These are phyloP conservation scores for Epichloe uncinata DNA, from an alignment of 2,329 filamentous ascomycete species.

Conservation along the genomic window DNA sequence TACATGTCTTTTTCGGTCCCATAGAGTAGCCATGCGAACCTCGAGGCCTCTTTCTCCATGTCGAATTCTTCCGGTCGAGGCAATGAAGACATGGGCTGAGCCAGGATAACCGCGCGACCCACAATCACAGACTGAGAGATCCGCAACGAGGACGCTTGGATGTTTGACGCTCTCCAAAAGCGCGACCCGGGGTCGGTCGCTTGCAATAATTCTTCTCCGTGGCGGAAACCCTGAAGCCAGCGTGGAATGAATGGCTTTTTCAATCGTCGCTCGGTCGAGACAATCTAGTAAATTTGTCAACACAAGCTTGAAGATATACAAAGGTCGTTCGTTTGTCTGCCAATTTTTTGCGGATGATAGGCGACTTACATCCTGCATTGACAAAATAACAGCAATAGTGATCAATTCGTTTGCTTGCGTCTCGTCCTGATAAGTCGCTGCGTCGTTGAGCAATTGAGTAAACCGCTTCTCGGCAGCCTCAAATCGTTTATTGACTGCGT, in stretches of 20 bases:
- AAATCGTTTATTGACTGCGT: constrained; percentile 22
- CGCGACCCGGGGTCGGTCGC: constrained; percentile 22
- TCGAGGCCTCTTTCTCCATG: constrained; percentile 14
- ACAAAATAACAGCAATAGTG: constrained; percentile 24
- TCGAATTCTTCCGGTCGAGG: constrained; percentile 15
- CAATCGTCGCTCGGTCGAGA: constrained; percentile 23
- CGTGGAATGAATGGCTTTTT: constrained; percentile 20
- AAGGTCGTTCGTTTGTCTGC: not conserved
- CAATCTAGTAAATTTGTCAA: constrained; percentile 14
- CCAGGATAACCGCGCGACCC: constrained; percentile 24
- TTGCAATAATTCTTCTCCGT: constrained; percentile 22
- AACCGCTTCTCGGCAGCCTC: constrained; percentile 18
- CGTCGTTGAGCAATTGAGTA: constrained; percentile 15
- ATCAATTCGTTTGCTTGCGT: constrained; percentile 20
- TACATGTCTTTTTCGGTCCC: constrained; percentile 21
- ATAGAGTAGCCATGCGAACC: constrained; percentile 27
- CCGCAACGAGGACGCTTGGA: constrained; percentile 21
- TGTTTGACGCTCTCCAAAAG: constrained; percentile 22
- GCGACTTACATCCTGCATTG: constrained; percentile 26
- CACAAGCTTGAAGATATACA: not conserved
- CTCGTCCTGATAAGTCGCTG: constrained; percentile 10
- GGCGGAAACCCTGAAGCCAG: constrained; percentile 25
- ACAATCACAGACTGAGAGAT: constrained; percentile 27
- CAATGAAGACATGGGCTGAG: constrained; percentile 25
- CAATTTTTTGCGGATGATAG: too few species aligned